Conservation (phyloP, 2,329 filamentous ascomycete genomes). For the Ramularia collo-cygni region DNA sequence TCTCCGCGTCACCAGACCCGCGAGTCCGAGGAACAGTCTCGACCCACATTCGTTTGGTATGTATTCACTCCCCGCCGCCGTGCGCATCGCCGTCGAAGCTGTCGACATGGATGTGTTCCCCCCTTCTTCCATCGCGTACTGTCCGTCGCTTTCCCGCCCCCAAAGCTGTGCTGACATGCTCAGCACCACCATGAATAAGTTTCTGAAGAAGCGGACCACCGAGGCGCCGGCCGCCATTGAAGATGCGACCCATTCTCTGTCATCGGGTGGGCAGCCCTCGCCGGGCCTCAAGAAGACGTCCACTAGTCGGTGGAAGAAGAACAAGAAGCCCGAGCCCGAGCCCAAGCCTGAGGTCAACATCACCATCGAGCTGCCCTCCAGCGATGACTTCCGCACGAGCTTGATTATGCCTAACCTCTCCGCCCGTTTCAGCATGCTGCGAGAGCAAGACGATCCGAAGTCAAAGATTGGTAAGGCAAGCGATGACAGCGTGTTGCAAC, state of each 20-base stretch:
- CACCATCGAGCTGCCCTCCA: constrained; percentile 64
- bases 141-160: neutral
- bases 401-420: constrained; percentile 92
- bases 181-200: constrained; percentile 60
- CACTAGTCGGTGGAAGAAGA: constrained; percentile 37
- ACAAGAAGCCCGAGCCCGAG: constrained; percentile 47
- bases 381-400: constrained; percentile 90
- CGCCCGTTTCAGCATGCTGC: constrained; percentile 90
- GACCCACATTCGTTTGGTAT: constrained; percentile 10
- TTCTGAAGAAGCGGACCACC: constrained; percentile 65
- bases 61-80: constrained; percentile 1
- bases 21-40: constrained; percentile 7
- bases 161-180: constrained; percentile 13
- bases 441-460: constrained; percentile 86
- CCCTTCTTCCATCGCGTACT: neutral
- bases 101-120: neutral
- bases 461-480: constrained; percentile 89
- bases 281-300: constrained; percentile 26
- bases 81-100: neutral
- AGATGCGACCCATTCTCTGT: constrained; percentile 15
- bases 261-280: constrained; percentile 12
- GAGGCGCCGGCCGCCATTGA: constrained; percentile 40
- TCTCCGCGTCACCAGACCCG: constrained; percentile 5
- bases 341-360: constrained; percentile 64
- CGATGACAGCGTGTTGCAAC: constrained; percentile 85